Evolutionary conservation across 257 asterid genomes (phyloP).

Genomic region (Thymus mandschuricus): DNA sequence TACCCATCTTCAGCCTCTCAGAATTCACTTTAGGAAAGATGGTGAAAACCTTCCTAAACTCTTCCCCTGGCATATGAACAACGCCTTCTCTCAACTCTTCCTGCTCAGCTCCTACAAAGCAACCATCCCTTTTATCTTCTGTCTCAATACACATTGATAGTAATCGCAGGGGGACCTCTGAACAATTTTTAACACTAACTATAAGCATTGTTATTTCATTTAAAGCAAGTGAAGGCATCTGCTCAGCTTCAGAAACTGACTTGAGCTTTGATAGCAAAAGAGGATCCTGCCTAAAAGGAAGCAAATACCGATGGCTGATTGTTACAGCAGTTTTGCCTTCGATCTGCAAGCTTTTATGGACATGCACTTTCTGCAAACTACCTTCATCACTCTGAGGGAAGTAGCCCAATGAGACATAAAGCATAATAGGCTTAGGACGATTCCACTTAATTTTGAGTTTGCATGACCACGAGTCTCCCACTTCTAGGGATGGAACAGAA

Average conservation of each 20-base stretch:
- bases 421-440: conserved; percentile 96
- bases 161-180: conserved; percentile 81
- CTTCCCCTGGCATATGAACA: conserved; percentile 84
- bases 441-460: conserved; percentile 91
- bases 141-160: conserved; percentile 71
- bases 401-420: conserved; percentile 89
- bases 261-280: conserved; percentile 74
- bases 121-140: conserved; percentile 47
- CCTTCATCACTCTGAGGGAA: conserved; percentile 60
- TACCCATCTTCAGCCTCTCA: conserved; percentile 57
- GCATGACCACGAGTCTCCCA: conserved; percentile 88
- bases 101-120: conserved; percentile 54
- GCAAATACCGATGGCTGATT: conserved; percentile 75
- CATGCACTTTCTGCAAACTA: conserved; percentile 78
- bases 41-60: conserved; percentile 82
- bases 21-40: conserved; percentile 59
- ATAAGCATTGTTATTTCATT: conserved; percentile 75
- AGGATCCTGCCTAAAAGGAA: conserved; percentile 83
- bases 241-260: conserved; percentile 59
- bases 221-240: conserved; percentile 60
- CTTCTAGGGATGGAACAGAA: conserved; percentile 75
- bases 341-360: conserved; percentile 93
- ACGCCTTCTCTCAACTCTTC: conserved; percentile 51
- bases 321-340: conserved; percentile 87
- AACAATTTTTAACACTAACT: conserved; percentile 74